These are phyloP conservation scores for Corrigiola litoralis DNA, from an alignment of 179 eudicot genomes.

Conservation along the genomic window DNA sequence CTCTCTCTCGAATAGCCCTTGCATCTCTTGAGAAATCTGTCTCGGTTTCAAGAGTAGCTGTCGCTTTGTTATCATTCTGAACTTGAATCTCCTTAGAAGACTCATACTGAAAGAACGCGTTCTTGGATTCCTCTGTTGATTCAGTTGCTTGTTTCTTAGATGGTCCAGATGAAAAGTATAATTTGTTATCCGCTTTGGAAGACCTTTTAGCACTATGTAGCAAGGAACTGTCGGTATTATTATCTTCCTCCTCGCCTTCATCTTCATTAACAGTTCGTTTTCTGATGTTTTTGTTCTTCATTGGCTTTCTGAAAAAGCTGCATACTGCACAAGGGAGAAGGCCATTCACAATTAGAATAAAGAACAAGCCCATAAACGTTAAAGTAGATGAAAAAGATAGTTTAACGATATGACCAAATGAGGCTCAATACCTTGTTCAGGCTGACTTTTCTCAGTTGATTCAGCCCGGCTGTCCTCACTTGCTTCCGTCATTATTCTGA, in stretches of 20 bases:
- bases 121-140: slow-evolving; percentile 31
- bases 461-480: slow-evolving; percentile 19
- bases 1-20: slow-evolving; percentile 53
- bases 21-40: slow-evolving; percentile 75
- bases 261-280: slow-evolving; percentile 46
- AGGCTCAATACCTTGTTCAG: slow-evolving; percentile 30
- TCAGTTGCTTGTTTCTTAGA: slow-evolving; percentile 33
- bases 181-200: slow-evolving; percentile 43
- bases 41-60: slow-evolving; percentile 88
- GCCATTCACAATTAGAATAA: not conserved
- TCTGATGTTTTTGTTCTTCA: slow-evolving; percentile 72
- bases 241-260: slow-evolving; percentile 45
- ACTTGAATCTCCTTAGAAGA: slow-evolving; percentile 77
- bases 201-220: slow-evolving; percentile 38
- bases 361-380: not conserved
- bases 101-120: slow-evolving; percentile 59
- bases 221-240: slow-evolving; percentile 29
- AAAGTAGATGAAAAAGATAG: not conserved
- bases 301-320: slow-evolving; percentile 72
- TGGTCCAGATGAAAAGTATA: slow-evolving; percentile 59
- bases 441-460: slow-evolving; percentile 17
- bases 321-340: slow-evolving; percentile 46
- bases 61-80: slow-evolving; percentile 72
- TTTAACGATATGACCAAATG: not conserved
- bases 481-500: slow-evolving; percentile 13